Evolutionary conservation across 208 protist genomes (phyloP), one percentile per base, ranked within the genome.

Genomic region (Trypanosoma grayi): DNA sequence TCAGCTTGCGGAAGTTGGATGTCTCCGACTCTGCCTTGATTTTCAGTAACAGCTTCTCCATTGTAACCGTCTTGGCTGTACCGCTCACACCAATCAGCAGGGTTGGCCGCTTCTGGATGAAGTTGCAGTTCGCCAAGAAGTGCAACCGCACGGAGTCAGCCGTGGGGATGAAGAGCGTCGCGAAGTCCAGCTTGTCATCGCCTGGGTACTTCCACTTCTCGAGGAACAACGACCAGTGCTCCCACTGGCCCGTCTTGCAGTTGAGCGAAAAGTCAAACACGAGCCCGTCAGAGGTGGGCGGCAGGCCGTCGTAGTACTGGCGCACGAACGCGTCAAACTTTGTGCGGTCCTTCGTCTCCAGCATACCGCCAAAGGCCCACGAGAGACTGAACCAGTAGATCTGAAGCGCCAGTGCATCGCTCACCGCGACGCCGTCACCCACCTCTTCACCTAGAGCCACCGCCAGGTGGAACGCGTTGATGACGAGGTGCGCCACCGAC

Each of bases 261-360:
- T 98, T 94, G 48, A 98, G 90, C 39, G 81, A 89, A 59, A 97
- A 98, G 77, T 98, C 95, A 71, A 96, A 98, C 54, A 97, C 83
- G 20, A 77, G 69, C 25, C 96, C 93, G 50, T 91, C 81, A 0
- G 75, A 67, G 3, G 64, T 28, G 5, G 92, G 71, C n/a, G 91
- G 89, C 36, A 94, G 68, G 22, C 50, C 74, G 30, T 72, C 56
- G 58, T 81, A 73, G 20, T 56, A 8, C 60, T 81, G 87, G 55
- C 87, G 79, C 50, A 99, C 83, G 64, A 88, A 97, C 28, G 82
- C 61, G 72, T 97, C 87, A 59, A 99, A 97, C 75, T 93, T 92
- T 20, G 65, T 60, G 44, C 96, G 92, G 66, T 98, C 95, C 63
- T 94, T 85, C 27, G 77, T 66, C 77, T 98, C 97, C 27, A 99